Conservation (phyloP, 768 basidiomycete genomes). For the Pseudohyphozyma bogoriensis region DNA sequence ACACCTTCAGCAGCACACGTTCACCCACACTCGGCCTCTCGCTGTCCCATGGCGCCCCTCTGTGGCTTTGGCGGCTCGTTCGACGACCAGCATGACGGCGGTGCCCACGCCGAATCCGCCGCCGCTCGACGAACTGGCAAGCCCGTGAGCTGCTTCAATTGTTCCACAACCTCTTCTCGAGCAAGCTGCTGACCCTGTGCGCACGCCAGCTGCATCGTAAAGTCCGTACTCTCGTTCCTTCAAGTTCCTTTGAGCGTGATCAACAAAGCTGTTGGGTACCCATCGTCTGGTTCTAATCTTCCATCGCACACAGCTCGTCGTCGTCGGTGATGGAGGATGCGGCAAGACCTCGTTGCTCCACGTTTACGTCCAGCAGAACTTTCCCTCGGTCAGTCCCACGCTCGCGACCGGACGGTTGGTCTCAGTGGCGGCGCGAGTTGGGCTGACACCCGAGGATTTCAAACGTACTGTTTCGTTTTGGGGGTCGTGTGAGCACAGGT, state of each 20-base stretch:
- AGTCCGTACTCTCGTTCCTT: not conserved
- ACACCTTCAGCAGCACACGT: not conserved
- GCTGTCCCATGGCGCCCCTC: not conserved
- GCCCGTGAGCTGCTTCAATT: not conserved
- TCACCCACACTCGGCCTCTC: not conserved
- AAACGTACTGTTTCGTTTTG: not conserved
- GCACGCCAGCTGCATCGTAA: not conserved
- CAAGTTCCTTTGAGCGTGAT: not conserved
- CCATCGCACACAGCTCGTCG: conserved; percentile 48
- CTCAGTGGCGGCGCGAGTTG: not conserved
- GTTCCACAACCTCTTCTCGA: not conserved
- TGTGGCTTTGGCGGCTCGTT: not conserved
- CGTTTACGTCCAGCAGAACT: conserved; percentile 82
- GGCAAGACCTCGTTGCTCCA: conserved; percentile 55
- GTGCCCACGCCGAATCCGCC: not conserved
- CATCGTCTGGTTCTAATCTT: too few species aligned
- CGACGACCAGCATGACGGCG: not conserved
- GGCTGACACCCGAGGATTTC: not conserved
- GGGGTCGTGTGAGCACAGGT: not conserved
- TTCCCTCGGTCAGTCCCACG: conserved; percentile 83
- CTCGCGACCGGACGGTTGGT: not conserved
- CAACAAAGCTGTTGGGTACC: not conserved
- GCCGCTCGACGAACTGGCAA: not conserved
- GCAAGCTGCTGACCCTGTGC: not conserved
- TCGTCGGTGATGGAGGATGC: conserved; percentile 94